Conservation (phyloP, 345 rosid genomes). For the Dipteronia sinensis region DNA sequence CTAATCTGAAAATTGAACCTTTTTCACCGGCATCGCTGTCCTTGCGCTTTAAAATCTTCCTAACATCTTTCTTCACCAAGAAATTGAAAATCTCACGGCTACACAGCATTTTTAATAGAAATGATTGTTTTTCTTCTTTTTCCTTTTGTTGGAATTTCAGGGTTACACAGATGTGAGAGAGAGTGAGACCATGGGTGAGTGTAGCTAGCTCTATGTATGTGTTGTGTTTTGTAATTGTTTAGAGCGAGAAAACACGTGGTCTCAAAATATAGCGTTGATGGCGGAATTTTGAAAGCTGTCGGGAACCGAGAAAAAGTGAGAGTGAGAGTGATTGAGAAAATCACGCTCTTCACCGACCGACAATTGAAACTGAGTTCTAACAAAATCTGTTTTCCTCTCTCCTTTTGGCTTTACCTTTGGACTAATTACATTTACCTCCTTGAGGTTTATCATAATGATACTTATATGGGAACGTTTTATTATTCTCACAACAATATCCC, state of each 20-base stretch:
- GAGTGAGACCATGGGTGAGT: not conserved
- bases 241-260: constrained; percentile 27
- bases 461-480: no score
- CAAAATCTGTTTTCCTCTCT: no score
- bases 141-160: not conserved
- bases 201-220: not conserved
- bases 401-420: no score
- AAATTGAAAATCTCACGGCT: constrained; percentile 48
- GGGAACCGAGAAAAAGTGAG: not conserved
- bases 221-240: not conserved
- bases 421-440: no score
- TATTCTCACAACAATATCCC: no score
- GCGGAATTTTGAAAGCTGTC: constrained; percentile 7
- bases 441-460: no score
- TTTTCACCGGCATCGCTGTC: constrained; percentile 51
- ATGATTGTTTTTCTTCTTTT: no score
- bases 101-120: constrained; percentile 30
- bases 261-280: constrained; percentile 13
- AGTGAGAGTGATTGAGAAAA: constrained; percentile 20
- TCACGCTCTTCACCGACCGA: constrained; percentile 11
- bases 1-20: constrained; percentile 14
- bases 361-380: no score
- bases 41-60: constrained; percentile 49
- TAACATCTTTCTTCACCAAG: constrained; percentile 45
- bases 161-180: not conserved